These are phyloP conservation scores for Ustilago trichophora DNA, from an alignment of 1,284 basidiomycete genomes.

Conservation along the genomic window DNA sequence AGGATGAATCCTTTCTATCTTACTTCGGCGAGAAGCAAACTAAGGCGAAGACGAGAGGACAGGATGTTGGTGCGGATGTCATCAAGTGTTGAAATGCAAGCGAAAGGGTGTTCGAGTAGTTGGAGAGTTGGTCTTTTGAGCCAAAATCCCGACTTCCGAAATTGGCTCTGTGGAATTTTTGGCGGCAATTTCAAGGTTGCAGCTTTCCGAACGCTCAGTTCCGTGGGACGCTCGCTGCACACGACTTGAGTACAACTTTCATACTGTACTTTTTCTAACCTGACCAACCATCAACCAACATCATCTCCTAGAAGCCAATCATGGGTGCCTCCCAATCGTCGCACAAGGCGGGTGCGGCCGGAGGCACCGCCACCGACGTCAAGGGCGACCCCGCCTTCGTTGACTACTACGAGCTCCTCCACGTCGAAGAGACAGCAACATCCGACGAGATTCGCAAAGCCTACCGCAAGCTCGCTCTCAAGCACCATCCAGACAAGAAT, in stretches of 20 bases:
- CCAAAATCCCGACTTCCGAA: slow-evolving; percentile 14
- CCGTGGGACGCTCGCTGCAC: too few species aligned
- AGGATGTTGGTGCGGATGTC: not conserved
- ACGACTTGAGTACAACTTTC: too few species aligned
- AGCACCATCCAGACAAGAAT: slow-evolving; percentile 69
- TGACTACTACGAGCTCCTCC: slow-evolving; percentile 63
- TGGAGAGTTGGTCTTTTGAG: not conserved
- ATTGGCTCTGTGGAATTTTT: slow-evolving; percentile 15
- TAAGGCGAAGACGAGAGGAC: too few species aligned
- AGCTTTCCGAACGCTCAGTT: too few species aligned
- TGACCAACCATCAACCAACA: too few species aligned
- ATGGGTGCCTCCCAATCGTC: slow-evolving; percentile 52
- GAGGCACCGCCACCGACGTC: slow-evolving; percentile 24
- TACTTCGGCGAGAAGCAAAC: too few species aligned
- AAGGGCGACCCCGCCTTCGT: slow-evolving; percentile 48
- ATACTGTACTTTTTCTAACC: too few species aligned
- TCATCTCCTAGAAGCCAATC: not conserved
- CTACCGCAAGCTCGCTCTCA: slow-evolving; percentile 65
- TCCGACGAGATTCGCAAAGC: slow-evolving; percentile 63
- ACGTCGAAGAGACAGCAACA: slow-evolving; percentile 58
- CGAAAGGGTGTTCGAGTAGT: too few species aligned
- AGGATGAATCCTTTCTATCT: too few species aligned
- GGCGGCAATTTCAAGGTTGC: too few species aligned
- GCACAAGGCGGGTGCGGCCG: slow-evolving; percentile 30
- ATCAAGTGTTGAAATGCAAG: too few species aligned